Percentiles rank a stretch among this genome's conserved stretches.
Conservation (phyloP, 495 filamentous ascomycete species). For the Chaetomidium leptoderma region DNA sequence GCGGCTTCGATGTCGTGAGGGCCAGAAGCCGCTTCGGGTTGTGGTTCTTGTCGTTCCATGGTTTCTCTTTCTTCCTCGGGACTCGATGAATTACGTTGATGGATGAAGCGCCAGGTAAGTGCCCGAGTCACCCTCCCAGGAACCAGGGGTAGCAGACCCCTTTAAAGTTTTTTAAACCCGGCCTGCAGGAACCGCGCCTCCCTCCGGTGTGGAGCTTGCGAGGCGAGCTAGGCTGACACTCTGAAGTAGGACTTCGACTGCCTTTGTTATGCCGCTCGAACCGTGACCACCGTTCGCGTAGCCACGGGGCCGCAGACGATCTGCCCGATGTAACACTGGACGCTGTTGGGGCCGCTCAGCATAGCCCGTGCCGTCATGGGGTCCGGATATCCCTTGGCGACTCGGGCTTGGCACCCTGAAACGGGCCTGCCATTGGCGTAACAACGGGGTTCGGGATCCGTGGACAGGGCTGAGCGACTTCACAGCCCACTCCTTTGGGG, state of each 20-base stretch:
- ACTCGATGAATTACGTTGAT: too few species aligned
- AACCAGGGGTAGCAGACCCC: too few species aligned
- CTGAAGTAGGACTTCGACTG: background rate
- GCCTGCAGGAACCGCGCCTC: too few species aligned
- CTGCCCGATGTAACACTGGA: background rate
- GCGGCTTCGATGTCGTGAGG: background rate
- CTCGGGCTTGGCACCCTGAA: too few species aligned
- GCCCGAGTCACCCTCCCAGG: too few species aligned
- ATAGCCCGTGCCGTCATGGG: too few species aligned
- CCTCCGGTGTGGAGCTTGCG: background rate
- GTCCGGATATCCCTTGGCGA: background rate
- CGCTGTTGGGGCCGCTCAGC: too few species aligned
- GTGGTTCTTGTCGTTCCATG: background rate
- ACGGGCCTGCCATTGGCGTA: background rate
- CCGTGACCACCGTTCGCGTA: background rate
- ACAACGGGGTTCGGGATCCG: background rate
- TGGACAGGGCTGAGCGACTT: background rate
- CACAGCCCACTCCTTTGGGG: background rate
- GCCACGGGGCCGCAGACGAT: too few species aligned
- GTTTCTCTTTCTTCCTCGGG: too few species aligned
- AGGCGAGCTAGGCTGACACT: background rate
- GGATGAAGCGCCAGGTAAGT: too few species aligned
- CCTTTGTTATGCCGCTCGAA: background rate
- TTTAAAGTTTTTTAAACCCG: too few species aligned
- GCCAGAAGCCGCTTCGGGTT: background rate